These are phyloP conservation scores for Leccinum pachyderme DNA, from an alignment of 1,284 basidiomycete genomes.

Conservation along the genomic window DNA sequence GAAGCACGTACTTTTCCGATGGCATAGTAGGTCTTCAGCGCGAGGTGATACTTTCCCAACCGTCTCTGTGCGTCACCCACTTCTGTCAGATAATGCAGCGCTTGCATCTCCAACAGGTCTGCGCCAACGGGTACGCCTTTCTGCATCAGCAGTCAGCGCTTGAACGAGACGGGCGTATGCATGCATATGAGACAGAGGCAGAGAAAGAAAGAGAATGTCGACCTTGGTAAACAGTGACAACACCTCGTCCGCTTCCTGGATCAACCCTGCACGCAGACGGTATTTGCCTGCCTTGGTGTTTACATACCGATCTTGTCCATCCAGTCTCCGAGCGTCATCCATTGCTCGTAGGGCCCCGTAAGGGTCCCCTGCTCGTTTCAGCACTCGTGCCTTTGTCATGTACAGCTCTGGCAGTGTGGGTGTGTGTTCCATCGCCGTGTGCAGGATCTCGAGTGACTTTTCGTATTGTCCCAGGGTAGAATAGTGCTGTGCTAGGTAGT, in stretches of 20 bases:
- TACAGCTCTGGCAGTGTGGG: constrained; percentile 93
- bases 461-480: constrained; percentile 59
- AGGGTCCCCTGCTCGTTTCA: constrained; percentile 87
- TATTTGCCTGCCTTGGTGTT: constrained; percentile 97
- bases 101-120: constrained; percentile 97
- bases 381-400: constrained; percentile 79
- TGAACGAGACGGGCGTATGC: background rate
- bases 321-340: constrained; percentile 83
- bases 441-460: constrained; percentile 67
- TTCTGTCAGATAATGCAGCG: constrained; percentile 84
- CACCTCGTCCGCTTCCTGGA: constrained; percentile 71
- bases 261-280: constrained; percentile 75
- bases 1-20: constrained; percentile 61
- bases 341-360: constrained; percentile 74
- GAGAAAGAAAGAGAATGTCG: constrained; percentile 11
- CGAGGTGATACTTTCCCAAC: constrained; percentile 70
- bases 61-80: constrained; percentile 74
- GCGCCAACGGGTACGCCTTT: constrained; percentile 82
- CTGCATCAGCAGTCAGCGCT: constrained; percentile 37
- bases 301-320: constrained; percentile 94
- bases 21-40: constrained; percentile 84
- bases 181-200: background rate
- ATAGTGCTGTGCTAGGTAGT: constrained; percentile 93
- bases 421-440: constrained; percentile 76
- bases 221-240: constrained; percentile 90